These are phyloP conservation scores for Trypanosoma caninum DNA, from an alignment of 208 protist genomes.

Conservation along the genomic window DNA sequence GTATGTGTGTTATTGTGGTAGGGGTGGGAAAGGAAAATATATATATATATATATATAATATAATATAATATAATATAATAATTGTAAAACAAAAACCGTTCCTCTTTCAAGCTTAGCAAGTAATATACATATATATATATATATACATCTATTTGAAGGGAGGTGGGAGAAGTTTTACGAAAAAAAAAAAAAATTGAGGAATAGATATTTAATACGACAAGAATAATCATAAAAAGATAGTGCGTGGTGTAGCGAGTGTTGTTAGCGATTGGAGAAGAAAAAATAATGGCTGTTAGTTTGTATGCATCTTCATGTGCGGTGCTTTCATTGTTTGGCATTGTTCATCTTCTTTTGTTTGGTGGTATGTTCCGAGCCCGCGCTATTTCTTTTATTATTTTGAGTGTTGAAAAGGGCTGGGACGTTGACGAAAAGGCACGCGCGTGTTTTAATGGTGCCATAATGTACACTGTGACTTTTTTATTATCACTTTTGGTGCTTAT, in stretches of 20 bases:
- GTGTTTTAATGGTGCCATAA: constrained; percentile 83
- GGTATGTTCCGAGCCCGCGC: constrained; percentile 68
- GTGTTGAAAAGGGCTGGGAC: constrained; percentile 73
- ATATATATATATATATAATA: no score
- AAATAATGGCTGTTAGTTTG: constrained; percentile 45
- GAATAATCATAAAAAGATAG: no score
- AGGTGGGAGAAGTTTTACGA: not conserved
- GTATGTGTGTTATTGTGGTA: no score
- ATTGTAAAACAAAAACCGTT: no score
- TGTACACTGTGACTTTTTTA: constrained; percentile 75
- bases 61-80: no score
- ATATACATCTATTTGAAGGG: no score
- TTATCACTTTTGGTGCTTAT: constrained; percentile 71
- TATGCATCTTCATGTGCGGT: constrained; percentile 80
- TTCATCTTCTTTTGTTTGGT: constrained; percentile 81
- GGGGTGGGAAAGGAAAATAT: no score
- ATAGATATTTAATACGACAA: no score
- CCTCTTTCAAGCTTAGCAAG: no score
- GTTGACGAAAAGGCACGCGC: constrained; percentile 70
- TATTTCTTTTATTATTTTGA: constrained; percentile 70
- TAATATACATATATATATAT: no score
- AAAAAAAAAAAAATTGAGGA: no score
- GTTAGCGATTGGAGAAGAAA: not conserved
- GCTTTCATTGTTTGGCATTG: constrained; percentile 81
- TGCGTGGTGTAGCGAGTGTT: not conserved